Percentiles rank a stretch among this genome's conserved stretches.
Evolutionary conservation across 192 early-diverging fungal species (phyloP).

Genomic region (Gigaspora rosea): DNA sequence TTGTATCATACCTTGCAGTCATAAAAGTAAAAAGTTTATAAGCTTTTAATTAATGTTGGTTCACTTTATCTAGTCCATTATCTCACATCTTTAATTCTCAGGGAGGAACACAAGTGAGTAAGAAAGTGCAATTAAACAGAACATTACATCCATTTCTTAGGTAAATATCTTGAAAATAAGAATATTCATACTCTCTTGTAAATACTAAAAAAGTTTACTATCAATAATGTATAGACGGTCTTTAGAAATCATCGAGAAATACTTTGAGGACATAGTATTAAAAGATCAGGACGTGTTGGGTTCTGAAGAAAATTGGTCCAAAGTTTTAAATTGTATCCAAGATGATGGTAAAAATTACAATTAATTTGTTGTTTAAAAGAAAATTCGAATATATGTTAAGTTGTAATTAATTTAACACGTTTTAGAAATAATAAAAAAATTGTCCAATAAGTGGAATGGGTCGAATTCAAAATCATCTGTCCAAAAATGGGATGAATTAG

Average conservation of each 20-base stretch:
- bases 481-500: slow-evolving; percentile 53
- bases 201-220: neutral
- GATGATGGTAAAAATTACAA: slow-evolving; percentile 62
- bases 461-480: slow-evolving; percentile 32
- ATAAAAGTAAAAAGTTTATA: slow-evolving; percentile 49
- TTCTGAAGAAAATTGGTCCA: slow-evolving; percentile 65
- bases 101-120: slow-evolving; percentile 72
- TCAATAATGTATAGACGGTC: slow-evolving; percentile 53
- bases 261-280: slow-evolving; percentile 77
- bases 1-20: slow-evolving; percentile 83
- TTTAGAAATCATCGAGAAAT: slow-evolving; percentile 60
- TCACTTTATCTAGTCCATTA: neutral
- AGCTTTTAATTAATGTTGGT: neutral
- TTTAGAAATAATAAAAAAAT: slow-evolving; percentile 34
- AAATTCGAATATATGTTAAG: neutral
- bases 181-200: slow-evolving; percentile 11
- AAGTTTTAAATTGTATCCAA: slow-evolving; percentile 75
- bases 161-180: slow-evolving; percentile 45
- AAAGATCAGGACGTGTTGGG: slow-evolving; percentile 73
- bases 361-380: neutral
- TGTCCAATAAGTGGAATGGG: slow-evolving; percentile 48
- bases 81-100: slow-evolving; percentile 28
- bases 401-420: neutral
- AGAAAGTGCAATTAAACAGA: slow-evolving; percentile 71
- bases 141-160: slow-evolving; percentile 70